These are phyloP conservation scores for Coffea canephora DNA, from an alignment of 257 asterid genomes.

Conservation along the genomic window DNA sequence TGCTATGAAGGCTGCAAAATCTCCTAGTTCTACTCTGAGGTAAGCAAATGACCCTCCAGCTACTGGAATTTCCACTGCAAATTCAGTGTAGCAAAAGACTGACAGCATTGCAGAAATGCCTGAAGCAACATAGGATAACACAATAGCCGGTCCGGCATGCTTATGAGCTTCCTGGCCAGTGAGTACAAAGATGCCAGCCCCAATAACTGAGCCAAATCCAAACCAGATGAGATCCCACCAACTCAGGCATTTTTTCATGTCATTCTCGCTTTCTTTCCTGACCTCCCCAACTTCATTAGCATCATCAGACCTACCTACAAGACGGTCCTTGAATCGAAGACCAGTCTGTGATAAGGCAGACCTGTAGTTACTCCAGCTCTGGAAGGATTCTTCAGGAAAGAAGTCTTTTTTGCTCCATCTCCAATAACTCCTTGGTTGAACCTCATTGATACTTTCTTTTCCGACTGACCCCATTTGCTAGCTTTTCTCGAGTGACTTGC, in stretches of 20 bases:
- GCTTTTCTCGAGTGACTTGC: not conserved
- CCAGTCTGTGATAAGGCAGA: constrained; percentile 27
- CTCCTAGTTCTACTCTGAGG: constrained; percentile 37
- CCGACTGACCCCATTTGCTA: constrained; percentile 15
- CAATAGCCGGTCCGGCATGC: constrained; percentile 36
- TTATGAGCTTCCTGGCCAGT: constrained; percentile 36
- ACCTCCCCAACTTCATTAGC: constrained; percentile 26
- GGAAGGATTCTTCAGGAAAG: constrained; percentile 39
- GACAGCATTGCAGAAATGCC: constrained; percentile 34
- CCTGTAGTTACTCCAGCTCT: constrained; percentile 31
- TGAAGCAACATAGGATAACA: constrained; percentile 28
- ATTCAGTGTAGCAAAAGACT: constrained; percentile 34
- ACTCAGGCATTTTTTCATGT: constrained; percentile 29
- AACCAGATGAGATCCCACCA: constrained; percentile 45
- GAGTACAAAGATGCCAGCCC: constrained; percentile 39
- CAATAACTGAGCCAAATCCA: constrained; percentile 41
- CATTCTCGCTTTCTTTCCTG: constrained; percentile 28
- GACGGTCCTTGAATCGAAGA: constrained; percentile 29
- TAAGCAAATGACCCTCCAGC: constrained; percentile 45
- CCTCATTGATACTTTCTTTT: constrained; percentile 13
- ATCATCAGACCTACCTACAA: constrained; percentile 28
- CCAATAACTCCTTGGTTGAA: constrained; percentile 24
- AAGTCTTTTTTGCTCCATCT: constrained; percentile 35
- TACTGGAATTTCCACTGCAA: constrained; percentile 36
- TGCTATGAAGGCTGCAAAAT: constrained; percentile 33